Evolutionary conservation across 352 stramenopile species (phyloP), one percentile per base, ranked within the genome.

Genomic region (Globisporangium acanthophoron): DNA sequence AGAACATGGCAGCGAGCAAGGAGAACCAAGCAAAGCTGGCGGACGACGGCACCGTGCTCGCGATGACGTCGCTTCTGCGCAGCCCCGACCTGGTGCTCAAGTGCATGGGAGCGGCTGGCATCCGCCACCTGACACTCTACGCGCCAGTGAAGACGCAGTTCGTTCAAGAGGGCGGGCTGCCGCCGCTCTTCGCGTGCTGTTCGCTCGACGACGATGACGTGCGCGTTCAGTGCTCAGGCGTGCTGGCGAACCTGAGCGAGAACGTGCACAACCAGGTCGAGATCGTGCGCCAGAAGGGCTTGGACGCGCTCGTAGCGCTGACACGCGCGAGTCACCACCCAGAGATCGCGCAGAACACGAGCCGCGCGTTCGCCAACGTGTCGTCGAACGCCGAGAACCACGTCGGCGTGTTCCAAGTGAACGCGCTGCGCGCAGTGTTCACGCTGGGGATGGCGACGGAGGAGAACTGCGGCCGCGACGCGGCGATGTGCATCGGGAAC

Each of bases 341-440:
- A 7, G 79, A 92, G 55, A 92, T 96, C 20, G 84, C 87, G n/a
- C 74, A 88, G 13, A 80, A 98, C 65, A 90, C 88, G 50, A 95
- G 92, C 31, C 87, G 92, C 21, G 68, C 82, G 33, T 97, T 98
- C 58, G 90, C 88, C 7, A 94, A 94, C 45, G 61, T 98, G 37
- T 97, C 92, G 8, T 94, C 90, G 52, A 97, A 98, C 50, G 74
- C 89, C 1, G 92, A 98, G 54, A 97, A 97, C 61, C 87, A 96
- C 45, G 67, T 93, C 15, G 83, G 75, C 0, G 83, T 96, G 21
- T 98, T 98, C 65, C 76, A 78, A 15, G 60, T 73, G 6, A 69
- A 87, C 24, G 88, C 97, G 41, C 74, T 96, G 31, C 70, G 78
- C 2, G 82, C 88, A 0, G 56, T 96, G 50, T 92, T 96, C 59